These are phyloP conservation scores for Suillus decipiens DNA, from an alignment of 768 basidiomycete species.

Conservation along the genomic window DNA sequence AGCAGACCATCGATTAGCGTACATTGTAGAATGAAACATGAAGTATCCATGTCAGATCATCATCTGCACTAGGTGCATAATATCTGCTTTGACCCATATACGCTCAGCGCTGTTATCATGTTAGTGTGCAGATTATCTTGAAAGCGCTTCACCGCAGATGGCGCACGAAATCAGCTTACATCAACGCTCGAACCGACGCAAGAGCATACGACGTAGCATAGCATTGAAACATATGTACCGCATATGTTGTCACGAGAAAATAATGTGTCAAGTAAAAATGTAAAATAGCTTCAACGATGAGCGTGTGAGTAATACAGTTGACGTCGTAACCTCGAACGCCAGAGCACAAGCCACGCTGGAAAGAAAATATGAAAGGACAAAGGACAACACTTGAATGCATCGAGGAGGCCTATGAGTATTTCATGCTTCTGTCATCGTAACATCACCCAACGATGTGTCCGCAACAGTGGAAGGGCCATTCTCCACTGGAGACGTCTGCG, in stretches of 20 bases:
- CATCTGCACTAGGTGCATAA: background rate
- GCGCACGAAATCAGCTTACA: background rate
- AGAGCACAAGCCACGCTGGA: background rate
- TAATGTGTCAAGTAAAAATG: constrained; percentile 8
- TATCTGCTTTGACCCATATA: background rate
- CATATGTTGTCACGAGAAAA: constrained; percentile 29
- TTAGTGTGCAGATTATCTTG: background rate
- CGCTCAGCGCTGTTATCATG: background rate
- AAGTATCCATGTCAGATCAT: background rate
- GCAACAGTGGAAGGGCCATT: constrained; percentile 34
- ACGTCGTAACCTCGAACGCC: constrained; percentile 3
- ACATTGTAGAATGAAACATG: background rate
- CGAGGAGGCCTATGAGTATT: background rate
- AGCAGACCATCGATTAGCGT: background rate
- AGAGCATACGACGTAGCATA: constrained; percentile 4
- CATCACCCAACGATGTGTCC: constrained; percentile 34
- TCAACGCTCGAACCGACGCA: background rate
- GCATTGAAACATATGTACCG: constrained; percentile 7
- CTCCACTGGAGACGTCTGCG: constrained; percentile 24
- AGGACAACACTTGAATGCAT: constrained; percentile 8
- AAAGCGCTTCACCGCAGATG: background rate
- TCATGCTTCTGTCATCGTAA: constrained; percentile 46
- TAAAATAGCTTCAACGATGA: constrained; percentile 8
- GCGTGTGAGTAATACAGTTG: constrained; percentile 4
- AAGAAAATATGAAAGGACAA: constrained; percentile 16